Conservation (phyloP, 2,329 filamentous ascomycete species). For the Colletotrichum limetticola region DNA sequence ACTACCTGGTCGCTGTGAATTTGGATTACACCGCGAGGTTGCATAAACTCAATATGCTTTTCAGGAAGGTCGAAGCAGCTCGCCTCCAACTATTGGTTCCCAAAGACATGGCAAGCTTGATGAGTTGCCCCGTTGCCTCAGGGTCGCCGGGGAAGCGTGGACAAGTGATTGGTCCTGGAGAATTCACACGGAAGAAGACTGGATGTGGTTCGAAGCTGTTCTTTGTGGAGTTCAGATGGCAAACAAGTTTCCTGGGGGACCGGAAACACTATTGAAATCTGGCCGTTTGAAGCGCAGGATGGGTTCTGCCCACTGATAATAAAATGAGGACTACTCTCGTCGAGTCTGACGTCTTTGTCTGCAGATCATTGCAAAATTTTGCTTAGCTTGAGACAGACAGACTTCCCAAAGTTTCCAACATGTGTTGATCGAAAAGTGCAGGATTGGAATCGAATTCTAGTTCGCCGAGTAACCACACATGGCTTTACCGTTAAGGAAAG, state of each 20-base stretch:
- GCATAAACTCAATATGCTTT: not conserved
- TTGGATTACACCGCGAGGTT: not conserved
- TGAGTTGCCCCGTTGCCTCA: not conserved
- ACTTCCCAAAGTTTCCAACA: not conserved
- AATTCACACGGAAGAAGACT: not conserved
- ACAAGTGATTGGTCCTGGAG: not conserved
- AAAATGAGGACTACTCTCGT: too few relatives aligned
- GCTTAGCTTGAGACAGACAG: not conserved
- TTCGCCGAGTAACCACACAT: too few relatives aligned
- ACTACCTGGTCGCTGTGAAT: not conserved
- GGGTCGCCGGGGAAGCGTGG: not conserved
- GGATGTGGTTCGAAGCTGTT: not conserved
- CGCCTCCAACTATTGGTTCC: not conserved
- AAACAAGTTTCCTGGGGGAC: not conserved
- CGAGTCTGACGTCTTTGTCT: not conserved
- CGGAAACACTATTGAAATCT: not conserved
- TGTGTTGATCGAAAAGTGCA: not conserved
- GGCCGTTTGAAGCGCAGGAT: not conserved
- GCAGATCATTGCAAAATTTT: not conserved
- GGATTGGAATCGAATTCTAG: not conserved
- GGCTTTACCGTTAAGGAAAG: too few relatives aligned
- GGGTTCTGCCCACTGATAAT: not conserved
- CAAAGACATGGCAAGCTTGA: not conserved
- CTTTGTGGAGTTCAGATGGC: not conserved
- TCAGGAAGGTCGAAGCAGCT: not conserved